Evolutionary conservation across 1,284 basidiomycete genomes (phyloP).

Genomic region (Leccinum holopus): DNA sequence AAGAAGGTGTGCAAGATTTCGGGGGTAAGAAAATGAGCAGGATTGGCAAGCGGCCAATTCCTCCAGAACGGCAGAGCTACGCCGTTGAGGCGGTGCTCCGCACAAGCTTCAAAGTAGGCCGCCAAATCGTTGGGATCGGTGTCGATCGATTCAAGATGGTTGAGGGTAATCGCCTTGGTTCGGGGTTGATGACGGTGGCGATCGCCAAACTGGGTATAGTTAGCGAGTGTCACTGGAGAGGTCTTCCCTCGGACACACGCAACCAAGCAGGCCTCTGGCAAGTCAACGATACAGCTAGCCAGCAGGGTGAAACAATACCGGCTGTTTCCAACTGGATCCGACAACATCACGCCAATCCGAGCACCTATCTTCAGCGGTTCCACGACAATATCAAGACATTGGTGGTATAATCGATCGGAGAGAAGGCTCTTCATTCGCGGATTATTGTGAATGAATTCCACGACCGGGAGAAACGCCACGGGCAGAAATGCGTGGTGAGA

Average conservation of each 20-base stretch:
- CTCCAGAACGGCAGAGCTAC: neutral
- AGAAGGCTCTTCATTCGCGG: neutral
- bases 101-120: neutral
- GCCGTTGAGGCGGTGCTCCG: neutral
- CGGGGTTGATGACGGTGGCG: neutral
- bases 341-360: neutral
- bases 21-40: neutral
- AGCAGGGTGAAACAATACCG: neutral
- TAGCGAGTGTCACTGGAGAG: neutral
- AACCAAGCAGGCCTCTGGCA: neutral
- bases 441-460: constrained; percentile 24
- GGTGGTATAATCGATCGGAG: neutral
- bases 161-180: neutral
- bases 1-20: neutral
- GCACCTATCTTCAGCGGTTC: neutral
- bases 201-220: neutral
- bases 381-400: neutral
- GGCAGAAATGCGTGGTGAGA: constrained; percentile 30
- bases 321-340: neutral
- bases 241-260: neutral
- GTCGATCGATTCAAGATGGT: neutral
- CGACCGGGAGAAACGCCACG: constrained; percentile 31
- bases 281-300: neutral
- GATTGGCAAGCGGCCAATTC: neutral
- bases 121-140: neutral